Base-by-base conservation (phyloP, 805 yeast species). In the Kazachstania bromeliacearum region DNA sequence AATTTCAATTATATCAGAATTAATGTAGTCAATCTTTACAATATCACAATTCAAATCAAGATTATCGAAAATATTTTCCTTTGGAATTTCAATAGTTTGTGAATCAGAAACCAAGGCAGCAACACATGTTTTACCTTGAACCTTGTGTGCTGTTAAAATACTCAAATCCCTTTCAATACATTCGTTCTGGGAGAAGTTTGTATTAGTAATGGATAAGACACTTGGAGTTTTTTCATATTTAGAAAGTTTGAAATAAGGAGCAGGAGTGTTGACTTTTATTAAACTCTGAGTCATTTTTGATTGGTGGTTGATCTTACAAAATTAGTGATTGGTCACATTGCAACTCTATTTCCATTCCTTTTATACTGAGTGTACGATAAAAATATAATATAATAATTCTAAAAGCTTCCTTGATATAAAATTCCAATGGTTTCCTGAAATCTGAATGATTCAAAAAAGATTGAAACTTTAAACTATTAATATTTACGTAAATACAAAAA, bases 81-180 rank as follows among this genome's bases (percentile, higher is more conserved):
- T 59, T 2, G 71, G 62, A 0, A 75, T 83, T 50, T 85, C 94
- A 6, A 87, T 81, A 0, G 94, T 85, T 23, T 23, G 26, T 23
- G n/a, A 10, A 10, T 23, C 26, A 23, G 26, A 23, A 10, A 10
- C n/a, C 40, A 85, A 58, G 2, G 87, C 88, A 5, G 87, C 72
- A 31, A 83, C 75, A 47, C 87, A 79, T 1, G 88, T 79, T 53
- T 78, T 59, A 0, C 83, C 95, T 49, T 77, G 81, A 33, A 84
- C 84, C 8, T 75, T 72, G 47, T 79, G 83, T 1, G 81, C 80
- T 3, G 81, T 66, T 36, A 84, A 70, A 0, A 94, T 77, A 59
- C 85, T 85, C 28, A 85, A 53, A 52, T 85, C 95, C 1, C 94
- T 94, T 55, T 85, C 95, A 33, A 85, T 77, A 2, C 95, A 23